Conservation (phyloP, 148 eudicot species). For the Polygonum aviculare region DNA sequence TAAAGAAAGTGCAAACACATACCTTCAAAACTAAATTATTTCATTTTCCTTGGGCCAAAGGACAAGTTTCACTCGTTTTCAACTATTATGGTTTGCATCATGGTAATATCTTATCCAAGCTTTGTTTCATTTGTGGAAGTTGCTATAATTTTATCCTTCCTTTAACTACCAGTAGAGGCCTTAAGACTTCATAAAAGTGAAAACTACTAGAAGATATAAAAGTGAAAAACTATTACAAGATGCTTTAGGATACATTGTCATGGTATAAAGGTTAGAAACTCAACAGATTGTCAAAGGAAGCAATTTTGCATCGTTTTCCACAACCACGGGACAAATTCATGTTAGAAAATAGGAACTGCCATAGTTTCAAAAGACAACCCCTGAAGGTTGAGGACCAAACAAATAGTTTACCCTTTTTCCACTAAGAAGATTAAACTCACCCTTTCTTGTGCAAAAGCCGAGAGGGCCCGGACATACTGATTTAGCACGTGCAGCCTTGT, state of each 20-base stretch:
- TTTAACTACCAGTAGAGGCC: not conserved
- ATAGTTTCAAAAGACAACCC: not conserved
- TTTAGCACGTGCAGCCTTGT: conserved; percentile 33
- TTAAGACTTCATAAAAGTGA: not conserved
- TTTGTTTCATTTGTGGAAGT: not conserved
- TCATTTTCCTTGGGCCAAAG: not conserved
- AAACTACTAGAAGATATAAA: not conserved
- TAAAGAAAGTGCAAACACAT: not conserved
- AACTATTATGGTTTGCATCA: not conserved
- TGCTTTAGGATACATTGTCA: not conserved
- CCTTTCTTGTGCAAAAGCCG: conserved; percentile 35
- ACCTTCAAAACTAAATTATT: not conserved
- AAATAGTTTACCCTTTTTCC: not conserved
- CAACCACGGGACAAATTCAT: not conserved
- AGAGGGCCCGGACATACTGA: conserved; percentile 27
- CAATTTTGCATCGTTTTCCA: not conserved
- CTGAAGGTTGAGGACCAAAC: not conserved
- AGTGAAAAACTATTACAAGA: not conserved
- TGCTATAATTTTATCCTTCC: not conserved
- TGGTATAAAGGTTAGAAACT: not conserved
- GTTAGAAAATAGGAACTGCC: not conserved
- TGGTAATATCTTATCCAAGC: not conserved
- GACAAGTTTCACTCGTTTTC: too few relatives aligned
- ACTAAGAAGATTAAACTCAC: conserved; percentile 18
- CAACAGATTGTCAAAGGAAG: not conserved